Percentiles rank a stretch among this genome's conserved stretches.
phyloP scores from a whole-genome alignment of 169 alveolate species.

The Neospora caninum region DNA sequence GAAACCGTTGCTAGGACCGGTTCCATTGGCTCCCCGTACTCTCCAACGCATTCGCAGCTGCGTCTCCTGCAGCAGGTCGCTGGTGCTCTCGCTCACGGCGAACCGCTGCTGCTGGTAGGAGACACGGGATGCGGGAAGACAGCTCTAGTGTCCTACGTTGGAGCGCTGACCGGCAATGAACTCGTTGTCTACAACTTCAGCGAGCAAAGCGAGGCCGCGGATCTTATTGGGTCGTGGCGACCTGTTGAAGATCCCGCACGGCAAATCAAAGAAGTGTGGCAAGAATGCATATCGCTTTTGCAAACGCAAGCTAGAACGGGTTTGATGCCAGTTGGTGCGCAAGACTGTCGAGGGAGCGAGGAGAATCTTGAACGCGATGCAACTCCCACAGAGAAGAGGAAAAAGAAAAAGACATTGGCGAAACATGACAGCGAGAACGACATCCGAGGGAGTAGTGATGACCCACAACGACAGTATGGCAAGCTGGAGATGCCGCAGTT shows the following conservation, averaged over 20 bases:
- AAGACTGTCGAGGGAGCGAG: too few relatives aligned
- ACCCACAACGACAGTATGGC: neutral
- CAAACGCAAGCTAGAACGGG: neutral
- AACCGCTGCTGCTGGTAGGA: slow-evolving; percentile 97
- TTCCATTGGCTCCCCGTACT: slow-evolving; percentile 42
- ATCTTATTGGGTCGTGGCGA: slow-evolving; percentile 87
- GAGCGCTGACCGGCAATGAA: slow-evolving; percentile 85
- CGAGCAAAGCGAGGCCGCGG: slow-evolving; percentile 92
- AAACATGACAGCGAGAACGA: neutral
- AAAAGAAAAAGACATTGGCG: neutral
- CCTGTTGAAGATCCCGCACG: slow-evolving; percentile 12
- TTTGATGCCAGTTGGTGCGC: neutral
- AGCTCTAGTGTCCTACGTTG: slow-evolving; percentile 92
- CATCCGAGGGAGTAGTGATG: neutral
- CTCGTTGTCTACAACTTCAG: slow-evolving; percentile 93
- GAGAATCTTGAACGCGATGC: neutral
- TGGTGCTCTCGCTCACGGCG: slow-evolving; percentile 85
- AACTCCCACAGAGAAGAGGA: neutral
- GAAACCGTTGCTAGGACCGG: neutral
- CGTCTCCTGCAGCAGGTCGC: slow-evolving; percentile 85
- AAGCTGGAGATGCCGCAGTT: neutral
- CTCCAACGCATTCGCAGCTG: slow-evolving; percentile 77
- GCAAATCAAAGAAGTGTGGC: neutral
- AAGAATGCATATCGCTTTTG: neutral
- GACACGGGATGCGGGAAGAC: slow-evolving; percentile 99